phyloP scores from a whole-genome alignment of 2,329 filamentous ascomycete genomes.

The Corynespora cassiicola region DNA sequence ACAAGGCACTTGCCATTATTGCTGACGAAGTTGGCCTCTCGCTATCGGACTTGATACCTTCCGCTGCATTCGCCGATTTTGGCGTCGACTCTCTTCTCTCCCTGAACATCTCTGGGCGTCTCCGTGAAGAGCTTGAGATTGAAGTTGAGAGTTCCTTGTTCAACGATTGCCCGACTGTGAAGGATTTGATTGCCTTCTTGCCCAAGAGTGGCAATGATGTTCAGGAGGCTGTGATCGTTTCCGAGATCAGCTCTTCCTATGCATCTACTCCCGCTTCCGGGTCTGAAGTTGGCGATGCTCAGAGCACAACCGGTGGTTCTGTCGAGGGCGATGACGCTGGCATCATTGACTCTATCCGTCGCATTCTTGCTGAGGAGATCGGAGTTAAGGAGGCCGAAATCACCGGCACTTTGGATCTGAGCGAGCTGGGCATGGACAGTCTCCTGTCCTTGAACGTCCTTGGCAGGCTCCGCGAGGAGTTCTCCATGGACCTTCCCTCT shows the following conservation, averaged over 20 bases:
- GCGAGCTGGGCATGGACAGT: slow-evolving; percentile 35
- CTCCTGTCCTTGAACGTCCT: slow-evolving; percentile 31
- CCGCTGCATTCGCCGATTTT: slow-evolving; percentile 26
- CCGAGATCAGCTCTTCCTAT: slow-evolving; percentile 9
- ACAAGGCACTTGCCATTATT: slow-evolving; percentile 12
- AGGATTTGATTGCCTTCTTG: slow-evolving; percentile 53
- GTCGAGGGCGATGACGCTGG: slow-evolving; percentile 9
- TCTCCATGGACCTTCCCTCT: slow-evolving; percentile 20
- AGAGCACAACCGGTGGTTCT: slow-evolving; percentile 9
- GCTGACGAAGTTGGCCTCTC: slow-evolving; percentile 13
- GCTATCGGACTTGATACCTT: slow-evolving; percentile 4
- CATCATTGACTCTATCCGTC: slow-evolving; percentile 9
- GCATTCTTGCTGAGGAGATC: slow-evolving; percentile 13
- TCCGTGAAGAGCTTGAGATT: slow-evolving; percentile 20
- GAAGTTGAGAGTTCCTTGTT: slow-evolving; percentile 14
- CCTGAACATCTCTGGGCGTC: slow-evolving; percentile 23
- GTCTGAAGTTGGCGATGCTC: slow-evolving; percentile 5
- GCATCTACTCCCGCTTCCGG: slow-evolving; percentile 6
- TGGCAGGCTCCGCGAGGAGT: slow-evolving; percentile 17
- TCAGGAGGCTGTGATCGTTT: slow-evolving; percentile 8
- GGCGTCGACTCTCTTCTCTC: slow-evolving; percentile 38
- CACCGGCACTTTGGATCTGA: slow-evolving; percentile 18
- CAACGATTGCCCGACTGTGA: slow-evolving; percentile 62
- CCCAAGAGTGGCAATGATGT: not conserved
- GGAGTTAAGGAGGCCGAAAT: slow-evolving; percentile 11